These are phyloP conservation scores for Meyerozyma smithsonii DNA, from an alignment of 1,139 yeast genomes.

Conservation along the genomic window DNA sequence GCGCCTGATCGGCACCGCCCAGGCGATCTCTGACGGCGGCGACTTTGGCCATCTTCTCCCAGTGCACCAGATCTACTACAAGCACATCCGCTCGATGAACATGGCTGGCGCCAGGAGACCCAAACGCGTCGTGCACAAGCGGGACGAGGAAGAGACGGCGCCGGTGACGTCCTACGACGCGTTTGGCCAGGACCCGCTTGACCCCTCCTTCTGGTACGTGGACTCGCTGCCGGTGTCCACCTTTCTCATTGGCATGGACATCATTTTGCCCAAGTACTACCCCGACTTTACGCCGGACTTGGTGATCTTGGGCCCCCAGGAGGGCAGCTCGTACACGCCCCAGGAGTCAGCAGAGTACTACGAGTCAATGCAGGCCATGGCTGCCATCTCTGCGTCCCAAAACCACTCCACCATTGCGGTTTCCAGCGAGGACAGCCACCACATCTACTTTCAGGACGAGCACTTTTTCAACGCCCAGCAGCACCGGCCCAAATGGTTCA, in stretches of 20 bases:
- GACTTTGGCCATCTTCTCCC: conserved; percentile 33
- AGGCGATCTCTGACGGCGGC: conserved; percentile 22
- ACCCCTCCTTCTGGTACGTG: conserved; percentile 35
- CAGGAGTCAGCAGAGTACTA: neutral
- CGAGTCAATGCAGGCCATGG: conserved; percentile 12
- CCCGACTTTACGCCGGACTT: conserved; percentile 31
- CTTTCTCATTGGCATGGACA: conserved; percentile 28
- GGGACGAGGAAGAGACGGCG: neutral
- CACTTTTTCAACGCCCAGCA: conserved; percentile 16
- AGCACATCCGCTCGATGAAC: conserved; percentile 16
- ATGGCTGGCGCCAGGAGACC: conserved; percentile 6
- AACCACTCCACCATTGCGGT: conserved; percentile 26
- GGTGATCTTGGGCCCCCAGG: conserved; percentile 38
- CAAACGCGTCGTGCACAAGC: conserved; percentile 10
- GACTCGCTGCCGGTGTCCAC: conserved; percentile 29
- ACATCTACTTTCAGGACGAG: conserved; percentile 33
- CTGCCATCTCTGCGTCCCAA: conserved; percentile 19
- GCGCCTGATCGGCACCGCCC: neutral
- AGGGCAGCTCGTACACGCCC: conserved; percentile 19
- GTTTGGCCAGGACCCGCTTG: conserved; percentile 33
- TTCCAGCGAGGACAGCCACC: conserved; percentile 24
- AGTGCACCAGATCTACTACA: conserved; percentile 28
- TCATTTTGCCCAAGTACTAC: conserved; percentile 27
- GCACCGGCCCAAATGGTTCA: conserved; percentile 8
- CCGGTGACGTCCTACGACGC: conserved; percentile 4